These are phyloP conservation scores for Glycine tomentella DNA, from an alignment of 306 rosid genomes.

Conservation along the genomic window DNA sequence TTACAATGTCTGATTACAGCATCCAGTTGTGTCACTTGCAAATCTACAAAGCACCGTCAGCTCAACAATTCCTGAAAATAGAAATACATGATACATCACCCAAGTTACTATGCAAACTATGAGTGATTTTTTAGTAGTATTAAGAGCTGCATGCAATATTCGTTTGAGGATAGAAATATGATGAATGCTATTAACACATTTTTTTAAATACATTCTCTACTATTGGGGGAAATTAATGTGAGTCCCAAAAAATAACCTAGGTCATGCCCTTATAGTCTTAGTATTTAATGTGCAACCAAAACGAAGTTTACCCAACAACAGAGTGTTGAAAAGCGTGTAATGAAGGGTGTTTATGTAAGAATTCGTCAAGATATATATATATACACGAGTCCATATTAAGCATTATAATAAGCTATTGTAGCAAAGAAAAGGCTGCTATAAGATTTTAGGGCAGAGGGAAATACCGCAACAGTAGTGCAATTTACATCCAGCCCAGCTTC, in stretches of 20 bases:
- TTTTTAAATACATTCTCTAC: too few species aligned
- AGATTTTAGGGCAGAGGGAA: conserved; percentile 32
- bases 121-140: not conserved
- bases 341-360: too few species aligned
- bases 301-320: too few species aligned
- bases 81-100: conserved; percentile 35
- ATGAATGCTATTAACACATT: too few species aligned
- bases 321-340: too few species aligned
- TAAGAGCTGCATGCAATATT: too few species aligned
- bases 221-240: too few species aligned
- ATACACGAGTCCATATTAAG: not conserved
- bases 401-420: not conserved
- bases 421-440: not conserved
- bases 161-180: too few species aligned
- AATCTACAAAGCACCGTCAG: conserved; percentile 35
- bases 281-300: too few species aligned
- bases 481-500: conserved; percentile 56
- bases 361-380: not conserved
- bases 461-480: conserved; percentile 51
- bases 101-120: conserved; percentile 5
- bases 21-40: conserved; percentile 25
- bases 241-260: too few species aligned
- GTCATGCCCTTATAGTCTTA: too few species aligned
- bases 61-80: conserved; percentile 59
- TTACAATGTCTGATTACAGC: conserved; percentile 29